These are phyloP conservation scores for Candida taoyuanica DNA, from an alignment of 805 yeast genomes.

Conservation along the genomic window DNA sequence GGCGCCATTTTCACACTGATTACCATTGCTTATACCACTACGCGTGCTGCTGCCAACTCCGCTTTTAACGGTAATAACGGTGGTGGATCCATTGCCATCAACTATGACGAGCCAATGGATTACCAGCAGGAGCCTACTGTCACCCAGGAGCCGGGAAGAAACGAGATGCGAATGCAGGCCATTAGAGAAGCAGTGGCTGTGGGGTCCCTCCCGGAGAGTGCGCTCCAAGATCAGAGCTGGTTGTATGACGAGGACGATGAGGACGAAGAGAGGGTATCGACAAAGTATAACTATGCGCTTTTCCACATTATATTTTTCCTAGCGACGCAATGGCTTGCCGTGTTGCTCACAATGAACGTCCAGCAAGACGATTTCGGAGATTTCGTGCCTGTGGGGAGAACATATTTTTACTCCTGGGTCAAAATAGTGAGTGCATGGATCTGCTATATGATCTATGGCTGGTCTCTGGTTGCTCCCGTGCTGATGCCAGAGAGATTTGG, in stretches of 20 bases:
- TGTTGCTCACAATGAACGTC: slow-evolving; percentile 87
- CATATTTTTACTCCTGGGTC: slow-evolving; percentile 93
- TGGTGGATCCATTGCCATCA: slow-evolving; percentile 33
- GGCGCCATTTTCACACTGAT: slow-evolving; percentile 93
- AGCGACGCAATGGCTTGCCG: slow-evolving; percentile 97
- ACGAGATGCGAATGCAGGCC: slow-evolving; percentile 81
- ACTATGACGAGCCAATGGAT: slow-evolving; percentile 25
- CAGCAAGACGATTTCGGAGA: slow-evolving; percentile 79
- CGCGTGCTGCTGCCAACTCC: slow-evolving; percentile 88
- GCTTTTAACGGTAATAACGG: slow-evolving; percentile 46
- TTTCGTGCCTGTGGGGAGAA: slow-evolving; percentile 94
- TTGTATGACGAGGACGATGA: slow-evolving; percentile 40
- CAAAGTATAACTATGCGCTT: slow-evolving; percentile 78
- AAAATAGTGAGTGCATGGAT: slow-evolving; percentile 90
- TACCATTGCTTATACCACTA: slow-evolving; percentile 95
- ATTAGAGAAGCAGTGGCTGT: slow-evolving; percentile 92
- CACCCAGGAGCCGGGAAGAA: slow-evolving; percentile 50
- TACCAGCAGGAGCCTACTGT: slow-evolving; percentile 30
- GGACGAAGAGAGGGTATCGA: slow-evolving; percentile 57
- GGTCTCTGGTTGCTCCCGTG: slow-evolving; percentile 92
- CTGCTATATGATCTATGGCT: slow-evolving; percentile 77
- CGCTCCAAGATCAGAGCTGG: slow-evolving; percentile 69
- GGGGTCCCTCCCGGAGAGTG: slow-evolving; percentile 92
- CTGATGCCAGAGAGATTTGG: slow-evolving; percentile 84
- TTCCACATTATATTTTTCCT: slow-evolving; percentile 90